Percentiles rank a stretch among this genome's conserved stretches.
Conservation (phyloP, 1,284 basidiomycete species). For the Ustilago shanxiensis region DNA sequence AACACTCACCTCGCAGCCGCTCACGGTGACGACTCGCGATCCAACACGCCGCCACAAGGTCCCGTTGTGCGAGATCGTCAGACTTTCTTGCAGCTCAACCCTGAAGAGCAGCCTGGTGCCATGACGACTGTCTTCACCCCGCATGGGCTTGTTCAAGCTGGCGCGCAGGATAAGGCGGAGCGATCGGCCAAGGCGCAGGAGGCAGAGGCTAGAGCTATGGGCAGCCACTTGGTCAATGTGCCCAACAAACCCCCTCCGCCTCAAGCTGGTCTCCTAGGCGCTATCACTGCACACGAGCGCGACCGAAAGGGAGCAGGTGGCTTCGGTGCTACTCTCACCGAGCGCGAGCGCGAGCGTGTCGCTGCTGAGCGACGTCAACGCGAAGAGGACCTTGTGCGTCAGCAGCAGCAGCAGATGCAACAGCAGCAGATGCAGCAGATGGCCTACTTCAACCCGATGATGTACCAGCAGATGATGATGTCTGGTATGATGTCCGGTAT, state of each 20-base stretch:
- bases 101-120: conserved; percentile 64
- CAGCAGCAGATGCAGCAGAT: conserved; percentile 81
- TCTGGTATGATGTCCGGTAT: conserved; percentile 56
- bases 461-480: conserved; percentile 71
- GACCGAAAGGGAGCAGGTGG: conserved; percentile 94
- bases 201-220: conserved; percentile 87
- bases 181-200: conserved; percentile 94
- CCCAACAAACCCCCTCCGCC: conserved; percentile 93
- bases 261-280: conserved; percentile 92
- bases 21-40: conserved; percentile 55
- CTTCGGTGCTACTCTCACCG: conserved; percentile 91
- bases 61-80: conserved; percentile 45
- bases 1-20: conserved; percentile 54
- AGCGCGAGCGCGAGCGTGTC: conserved; percentile 88
- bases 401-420: conserved; percentile 84
- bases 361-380: conserved; percentile 78
- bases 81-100: conserved; percentile 65
- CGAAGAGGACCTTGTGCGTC: conserved; percentile 89
- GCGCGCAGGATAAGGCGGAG: conserved; percentile 93
- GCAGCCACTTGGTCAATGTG: conserved; percentile 90
- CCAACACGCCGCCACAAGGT: conserved; percentile 51
- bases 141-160: conserved; percentile 92
- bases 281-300: conserved; percentile 92
- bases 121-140: conserved; percentile 79
- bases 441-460: conserved; percentile 59